Conservation (phyloP, 1,284 basidiomycete genomes). For the Heterobasidion occidentale region DNA sequence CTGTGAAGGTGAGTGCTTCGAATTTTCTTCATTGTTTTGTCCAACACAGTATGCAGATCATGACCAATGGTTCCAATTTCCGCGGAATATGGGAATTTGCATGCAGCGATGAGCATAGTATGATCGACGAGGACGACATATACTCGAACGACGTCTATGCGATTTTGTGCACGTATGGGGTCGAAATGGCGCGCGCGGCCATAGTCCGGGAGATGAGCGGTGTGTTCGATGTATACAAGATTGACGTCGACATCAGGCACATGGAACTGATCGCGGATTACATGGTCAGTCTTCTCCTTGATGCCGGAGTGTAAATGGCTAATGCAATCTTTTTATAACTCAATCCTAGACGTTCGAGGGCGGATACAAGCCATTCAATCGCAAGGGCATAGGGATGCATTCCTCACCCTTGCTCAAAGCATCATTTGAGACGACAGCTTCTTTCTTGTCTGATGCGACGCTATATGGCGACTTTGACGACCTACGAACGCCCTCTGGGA, state of each 20-base stretch:
- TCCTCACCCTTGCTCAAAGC: slow-evolving; percentile 94
- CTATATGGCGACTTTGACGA: slow-evolving; percentile 94
- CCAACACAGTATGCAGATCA: slow-evolving; percentile 36
- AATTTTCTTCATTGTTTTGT: slow-evolving; percentile 1
- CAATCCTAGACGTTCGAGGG: slow-evolving; percentile 84
- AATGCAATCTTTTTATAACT: background rate
- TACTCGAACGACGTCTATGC: slow-evolving; percentile 97
- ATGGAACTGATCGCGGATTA: slow-evolving; percentile 98
- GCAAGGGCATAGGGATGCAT: slow-evolving; percentile 88
- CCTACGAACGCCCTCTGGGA: slow-evolving; percentile 81
- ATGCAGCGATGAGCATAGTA: slow-evolving; percentile 47
- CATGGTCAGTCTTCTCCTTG: slow-evolving; percentile 67
- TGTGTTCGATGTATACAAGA: slow-evolving; percentile 97
- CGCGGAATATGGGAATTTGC: slow-evolving; percentile 87
- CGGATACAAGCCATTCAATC: slow-evolving; percentile 96
- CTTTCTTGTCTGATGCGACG: slow-evolving; percentile 92
- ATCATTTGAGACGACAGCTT: slow-evolving; percentile 95
- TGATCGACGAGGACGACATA: slow-evolving; percentile 80
- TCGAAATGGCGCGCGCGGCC: slow-evolving; percentile 94
- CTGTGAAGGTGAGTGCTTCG: slow-evolving; percentile 40
- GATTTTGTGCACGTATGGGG: slow-evolving; percentile 88
- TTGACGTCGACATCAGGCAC: slow-evolving; percentile 93
- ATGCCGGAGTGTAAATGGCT: background rate
- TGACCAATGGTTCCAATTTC: slow-evolving; percentile 90
- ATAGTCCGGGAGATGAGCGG: slow-evolving; percentile 86